Base-by-base conservation (phyloP, 164 flowering plant species). In the Dillenia suffruticosa region DNA sequence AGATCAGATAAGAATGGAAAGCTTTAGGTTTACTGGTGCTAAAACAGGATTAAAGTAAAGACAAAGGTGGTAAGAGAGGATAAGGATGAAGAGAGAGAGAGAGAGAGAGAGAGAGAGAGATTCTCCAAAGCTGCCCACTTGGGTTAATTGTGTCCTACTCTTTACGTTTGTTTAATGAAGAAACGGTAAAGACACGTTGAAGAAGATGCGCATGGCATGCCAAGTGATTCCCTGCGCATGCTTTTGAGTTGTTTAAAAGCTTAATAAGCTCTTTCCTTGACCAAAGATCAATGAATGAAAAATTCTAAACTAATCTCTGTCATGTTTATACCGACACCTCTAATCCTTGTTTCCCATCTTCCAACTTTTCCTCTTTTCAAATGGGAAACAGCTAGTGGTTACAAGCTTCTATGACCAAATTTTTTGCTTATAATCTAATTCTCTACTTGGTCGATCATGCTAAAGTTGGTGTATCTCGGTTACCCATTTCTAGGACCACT, bases 321-420 rank as follows among this genome's bases (percentile, higher is more conserved):
- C 69, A 76, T 77, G 72, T 74, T 77, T 76, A 73, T 79, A 68
- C 86, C 86, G 79, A 79, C 86, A 82, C 59, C 45, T 56, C 17
- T 68, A 68, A 26, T 62, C 65, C 61, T 72, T 72, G 83, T 75
- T 79, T 68, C 67, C 66, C 67, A 62, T 67, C 13, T 56, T 46
- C 51, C 52, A 9, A 47, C 48, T 43, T 22, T 4, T 32, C 22
- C 44, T 44, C 43, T 9, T 57, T 63, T 40, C 46, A 8, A 12
- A 46, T 26, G 32, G 19, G 61, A n/a, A 63, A 58, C 61, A 44
- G 17, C 12, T 11, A 9, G n/a, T n/a, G 57, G 43, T 50, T 10
- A 50, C 16, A 8, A 9, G 3, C n/a, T 9, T 11, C 53, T 14
- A 4, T 50, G 16, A 50, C n/a, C 9, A 17, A 13, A 8, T 11